Evolutionary conservation across 305 asterid genomes (phyloP), one percentile per base, ranked within the genome.

Genomic region (Striga hermonthica): DNA sequence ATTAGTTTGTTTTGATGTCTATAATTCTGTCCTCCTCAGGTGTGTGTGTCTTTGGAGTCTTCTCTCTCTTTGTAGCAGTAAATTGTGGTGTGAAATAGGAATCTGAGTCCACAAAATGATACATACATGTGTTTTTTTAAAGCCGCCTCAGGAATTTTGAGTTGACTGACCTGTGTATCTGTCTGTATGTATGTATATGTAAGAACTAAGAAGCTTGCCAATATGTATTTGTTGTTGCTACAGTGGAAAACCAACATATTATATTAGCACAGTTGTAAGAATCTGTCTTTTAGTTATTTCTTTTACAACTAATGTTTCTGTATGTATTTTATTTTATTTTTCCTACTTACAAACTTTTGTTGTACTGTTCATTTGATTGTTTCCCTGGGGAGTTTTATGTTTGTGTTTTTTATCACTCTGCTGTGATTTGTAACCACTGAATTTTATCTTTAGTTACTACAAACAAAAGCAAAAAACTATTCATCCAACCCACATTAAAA

Each of bases 61-160:
- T 80, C 72, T 76, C 77, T 68, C 66, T 76, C 72, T 76, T 79
- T 68, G 69, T 72, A 80, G 57, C 80, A 39, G 73, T 62, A 70
- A 66, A 70, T 48, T 62, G 72, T 60, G 70, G 74, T 61, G 37
- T 56, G 58, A 58, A 56, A 57, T 62, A 66, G 70, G 72, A 57
- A 13, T 73, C 69, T 65, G 67, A 61, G 67, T 67, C 68, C 68
- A 64, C 61, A 68, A 28, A 64, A 50, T 56, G 69, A 66, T 50
- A 66, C 60, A 22, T 48, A n/a, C n/a, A n/a, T n/a, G n/a, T n/a
- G 54, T 16, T 10, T 11, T 58, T 65, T 61, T 65, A 48, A 57
- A 60, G 69, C 62, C 58, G 70, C 65, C 67, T 49, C 62, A 59
- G 64, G 47, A 60, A 52, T 71, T 67, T 48, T 48, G 75, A 77